phyloP scores from a whole-genome alignment of 257 asterid species.

The Marsdenia floribunda region DNA sequence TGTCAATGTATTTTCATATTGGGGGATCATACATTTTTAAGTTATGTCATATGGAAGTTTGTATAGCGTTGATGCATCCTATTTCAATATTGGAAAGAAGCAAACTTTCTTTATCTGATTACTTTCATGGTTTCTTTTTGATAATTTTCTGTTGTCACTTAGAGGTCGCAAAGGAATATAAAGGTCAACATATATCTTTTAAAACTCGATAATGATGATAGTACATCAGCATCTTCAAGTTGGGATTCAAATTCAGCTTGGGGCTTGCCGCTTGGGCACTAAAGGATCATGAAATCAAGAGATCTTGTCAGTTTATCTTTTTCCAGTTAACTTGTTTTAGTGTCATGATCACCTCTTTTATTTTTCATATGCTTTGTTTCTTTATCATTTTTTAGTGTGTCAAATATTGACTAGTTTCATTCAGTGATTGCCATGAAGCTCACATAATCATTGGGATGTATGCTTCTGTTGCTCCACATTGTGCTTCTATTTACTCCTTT shows the following conservation, averaged over 20 bases:
- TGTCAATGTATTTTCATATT: not conserved
- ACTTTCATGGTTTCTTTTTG: conserved; percentile 2
- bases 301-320: conserved; percentile 40
- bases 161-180: conserved; percentile 67
- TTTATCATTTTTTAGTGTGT: too few relatives aligned
- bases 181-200: conserved; percentile 74
- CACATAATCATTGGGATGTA: not conserved
- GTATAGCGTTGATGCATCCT: not conserved
- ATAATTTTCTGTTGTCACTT: conserved; percentile 6
- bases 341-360: not conserved
- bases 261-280: conserved; percentile 48
- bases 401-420: too few relatives aligned
- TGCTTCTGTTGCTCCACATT: not conserved
- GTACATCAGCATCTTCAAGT: conserved; percentile 54
- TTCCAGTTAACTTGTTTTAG: not conserved
- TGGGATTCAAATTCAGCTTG: conserved; percentile 61
- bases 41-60: not conserved
- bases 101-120: not conserved
- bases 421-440: not conserved
- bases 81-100: not conserved
- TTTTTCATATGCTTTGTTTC: not conserved
- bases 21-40: not conserved
- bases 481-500: not conserved
- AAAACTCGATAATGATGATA: conserved; percentile 51
- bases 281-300: conserved; percentile 42